These are phyloP conservation scores for Lepiota venenata DNA, from an alignment of 768 basidiomycete genomes.

Conservation along the genomic window DNA sequence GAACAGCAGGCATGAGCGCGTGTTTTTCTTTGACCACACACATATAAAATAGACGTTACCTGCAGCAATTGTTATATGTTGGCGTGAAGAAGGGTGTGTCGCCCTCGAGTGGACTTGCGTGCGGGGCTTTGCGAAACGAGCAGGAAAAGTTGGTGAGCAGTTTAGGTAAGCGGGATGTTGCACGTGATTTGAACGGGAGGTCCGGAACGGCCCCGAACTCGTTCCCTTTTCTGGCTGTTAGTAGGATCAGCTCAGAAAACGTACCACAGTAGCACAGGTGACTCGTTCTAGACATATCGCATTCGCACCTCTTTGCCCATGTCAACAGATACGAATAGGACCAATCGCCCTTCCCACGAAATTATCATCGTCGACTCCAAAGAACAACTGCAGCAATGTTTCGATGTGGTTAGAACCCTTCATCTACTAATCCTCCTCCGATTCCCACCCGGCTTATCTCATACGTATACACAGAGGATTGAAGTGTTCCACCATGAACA, in stretches of 20 bases:
- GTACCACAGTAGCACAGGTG: too few relatives aligned
- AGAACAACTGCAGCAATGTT: conserved; percentile 61
- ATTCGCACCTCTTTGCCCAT: neutral
- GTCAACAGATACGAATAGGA: neutral
- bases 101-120: neutral
- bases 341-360: conserved; percentile 45
- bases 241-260: neutral
- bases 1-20: neutral
- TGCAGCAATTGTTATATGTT: conserved; percentile 14
- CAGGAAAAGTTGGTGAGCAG: conserved; percentile 2
- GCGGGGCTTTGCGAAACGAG: neutral
- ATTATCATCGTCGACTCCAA: conserved; percentile 46
- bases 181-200: too few relatives aligned
- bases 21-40: neutral
- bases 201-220: neutral
- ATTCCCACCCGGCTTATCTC: neutral
- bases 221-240: too few relatives aligned
- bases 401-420: conserved; percentile 41
- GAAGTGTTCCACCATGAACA: conserved; percentile 65
- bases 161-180: neutral
- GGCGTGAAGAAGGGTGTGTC: neutral
- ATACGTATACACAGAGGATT: conserved; percentile 30
- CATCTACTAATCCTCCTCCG: neutral
- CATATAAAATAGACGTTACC: conserved; percentile 9
- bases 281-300: neutral